Conservation (phyloP, 441 rosid genomes). For the Dalechampia spathulata region DNA sequence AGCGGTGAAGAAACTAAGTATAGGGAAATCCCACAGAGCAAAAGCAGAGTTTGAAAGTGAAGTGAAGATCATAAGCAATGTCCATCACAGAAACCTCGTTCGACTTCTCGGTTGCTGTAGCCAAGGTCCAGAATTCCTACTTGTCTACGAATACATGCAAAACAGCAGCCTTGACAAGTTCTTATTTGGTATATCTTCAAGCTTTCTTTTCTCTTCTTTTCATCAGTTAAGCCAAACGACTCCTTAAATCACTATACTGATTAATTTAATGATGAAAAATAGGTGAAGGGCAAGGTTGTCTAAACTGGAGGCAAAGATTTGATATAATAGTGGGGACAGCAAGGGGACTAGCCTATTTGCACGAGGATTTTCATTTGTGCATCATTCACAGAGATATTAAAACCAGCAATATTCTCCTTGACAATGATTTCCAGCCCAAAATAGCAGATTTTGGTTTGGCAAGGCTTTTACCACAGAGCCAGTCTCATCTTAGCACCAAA, state of each 20-base stretch:
- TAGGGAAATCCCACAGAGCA: slow-evolving; percentile 2
- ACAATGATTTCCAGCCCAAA: slow-evolving; percentile 5
- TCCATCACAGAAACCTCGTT: slow-evolving; percentile 27
- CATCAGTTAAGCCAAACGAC: too few species aligned
- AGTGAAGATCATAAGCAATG: slow-evolving; percentile 17
- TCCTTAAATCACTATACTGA: too few species aligned
- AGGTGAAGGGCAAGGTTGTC: slow-evolving; percentile 32
- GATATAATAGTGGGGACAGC: slow-evolving; percentile 15
- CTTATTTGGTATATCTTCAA: slow-evolving; percentile 17
- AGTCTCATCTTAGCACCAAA: slow-evolving; percentile 4
- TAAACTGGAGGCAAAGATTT: slow-evolving; percentile 14
- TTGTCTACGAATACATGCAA: slow-evolving; percentile 19
- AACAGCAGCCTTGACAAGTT: slow-evolving; percentile 16
- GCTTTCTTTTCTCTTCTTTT: too few species aligned
- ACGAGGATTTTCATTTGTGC: slow-evolving; percentile 22
- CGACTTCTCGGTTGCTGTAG: slow-evolving; percentile 21
- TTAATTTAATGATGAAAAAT: too few species aligned
- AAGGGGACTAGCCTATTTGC: slow-evolving; percentile 24
- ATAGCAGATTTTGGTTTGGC: slow-evolving; percentile 28
- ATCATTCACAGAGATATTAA: slow-evolving; percentile 26
- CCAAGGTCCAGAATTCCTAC: slow-evolving; percentile 14
- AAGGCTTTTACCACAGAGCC: slow-evolving; percentile 14
- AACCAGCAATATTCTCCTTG: slow-evolving; percentile 25
- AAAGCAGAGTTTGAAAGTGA: slow-evolving; percentile 26
- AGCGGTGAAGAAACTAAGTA: slow-evolving; percentile 26